These are phyloP conservation scores for Nadsonia fulvescens DNA, from an alignment of 805 yeast species.

Conservation along the genomic window DNA sequence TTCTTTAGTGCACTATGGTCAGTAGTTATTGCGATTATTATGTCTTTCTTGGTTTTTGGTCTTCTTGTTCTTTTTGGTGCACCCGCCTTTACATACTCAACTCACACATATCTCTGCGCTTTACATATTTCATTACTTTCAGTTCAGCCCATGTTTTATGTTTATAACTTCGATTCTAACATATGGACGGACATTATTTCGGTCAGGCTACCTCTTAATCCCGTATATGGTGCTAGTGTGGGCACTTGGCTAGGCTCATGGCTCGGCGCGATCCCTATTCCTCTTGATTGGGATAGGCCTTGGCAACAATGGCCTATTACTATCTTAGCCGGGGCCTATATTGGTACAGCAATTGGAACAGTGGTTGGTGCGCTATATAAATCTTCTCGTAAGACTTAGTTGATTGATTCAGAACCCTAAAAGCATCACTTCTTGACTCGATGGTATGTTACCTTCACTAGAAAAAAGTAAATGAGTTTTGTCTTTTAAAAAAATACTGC, in stretches of 20 bases:
- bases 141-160: slow-evolving; percentile 44
- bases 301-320: slow-evolving; percentile 98
- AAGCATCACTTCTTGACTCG: too few species aligned
- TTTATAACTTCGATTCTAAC: slow-evolving; percentile 32
- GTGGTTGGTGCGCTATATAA: slow-evolving; percentile 17
- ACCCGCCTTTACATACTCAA: slow-evolving; percentile 37
- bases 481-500: too few species aligned
- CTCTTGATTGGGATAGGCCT: slow-evolving; percentile 92
- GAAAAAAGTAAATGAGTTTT: too few species aligned
- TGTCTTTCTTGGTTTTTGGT: slow-evolving; percentile 14
- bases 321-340: slow-evolving; percentile 55
- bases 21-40: slow-evolving; percentile 14
- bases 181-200: slow-evolving; percentile 23
- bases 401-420: neutral
- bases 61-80: slow-evolving; percentile 60
- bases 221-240: slow-evolving; percentile 22
- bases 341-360: slow-evolving; percentile 54
- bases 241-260: slow-evolving; percentile 54
- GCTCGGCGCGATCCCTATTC: slow-evolving; percentile 87
- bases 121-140: slow-evolving; percentile 42
- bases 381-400: neutral
- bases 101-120: slow-evolving; percentile 42
- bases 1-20: slow-evolving; percentile 15
- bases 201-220: slow-evolving; percentile 13
- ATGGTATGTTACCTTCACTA: too few species aligned